Evolutionary conservation across 768 basidiomycete genomes (phyloP), one percentile per base, ranked within the genome.

Genomic region (Mycena olivaceomarginata): DNA sequence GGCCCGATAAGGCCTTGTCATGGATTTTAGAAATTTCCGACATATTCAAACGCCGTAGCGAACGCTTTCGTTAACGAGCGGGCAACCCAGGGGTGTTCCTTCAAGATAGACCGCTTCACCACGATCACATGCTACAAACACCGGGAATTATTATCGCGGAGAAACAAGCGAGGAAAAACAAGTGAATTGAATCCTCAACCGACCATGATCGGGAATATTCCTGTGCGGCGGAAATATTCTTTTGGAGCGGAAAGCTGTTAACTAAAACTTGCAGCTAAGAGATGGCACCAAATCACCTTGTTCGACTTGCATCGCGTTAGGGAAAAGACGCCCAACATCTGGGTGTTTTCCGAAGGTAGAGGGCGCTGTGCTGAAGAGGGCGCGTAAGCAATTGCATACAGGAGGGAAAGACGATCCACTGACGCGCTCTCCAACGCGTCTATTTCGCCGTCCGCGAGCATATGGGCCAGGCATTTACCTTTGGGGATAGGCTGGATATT

Each of bases 381-480:
- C 31, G 31, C 31, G 31, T 31, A 31, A 31, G 51, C 15, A 41
- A 59, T n/a, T 5, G 7, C 22, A 10, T 16, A 18, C 39, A 41
- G 40, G 4, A 20, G 20, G 25, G 31, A 31, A 63, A 7, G 40
- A 20, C 15, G 37, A 8, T 12, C n/a, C 31, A 31, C 31, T 67
- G 45, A 80, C 79, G 79, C 79, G 77, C 77, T 78, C 66, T 78
- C 68, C 0, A 80, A 63, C 3, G 72, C 74, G 57, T 79, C 80
- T 22, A 79, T 76, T 46, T 80, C 80, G 0, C 80, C 80, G 57
- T 80, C 80, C 18, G 77, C 77, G n/a, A 79, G 53, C 80, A 80
- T 80, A 53, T 79, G 77, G 5, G 77, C 74, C 18, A 80, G 40
- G 57, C 77, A 79, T 65, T 80, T 79, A n/a, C 80, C 80, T 39